Base-by-base conservation (phyloP, 805 yeast genomes). In the Allodekkera sacchari region DNA sequence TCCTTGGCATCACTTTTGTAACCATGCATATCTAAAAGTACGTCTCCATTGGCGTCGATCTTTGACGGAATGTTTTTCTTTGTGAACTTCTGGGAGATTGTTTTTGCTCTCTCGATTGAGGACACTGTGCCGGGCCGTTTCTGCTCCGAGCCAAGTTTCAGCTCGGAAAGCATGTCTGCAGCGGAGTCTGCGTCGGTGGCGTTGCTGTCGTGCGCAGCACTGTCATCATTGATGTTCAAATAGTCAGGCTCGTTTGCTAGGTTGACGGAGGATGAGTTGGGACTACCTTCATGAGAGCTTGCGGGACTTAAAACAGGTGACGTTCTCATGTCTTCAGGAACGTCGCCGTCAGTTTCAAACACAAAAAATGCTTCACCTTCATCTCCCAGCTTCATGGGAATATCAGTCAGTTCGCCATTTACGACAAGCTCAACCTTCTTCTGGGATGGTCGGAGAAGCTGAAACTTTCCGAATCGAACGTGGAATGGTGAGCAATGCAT, bases 291-390 rank as follows among this genome's bases (percentile, higher is more conserved):
- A 0, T 95, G 89, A 15, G 94, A 80, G 30, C 65, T 63, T 6
- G 66, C 59, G 1, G 83, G 77, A 34, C 82, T 73, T 20, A 81
- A 59, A 18, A 87, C 92, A 0, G 96, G 96, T 0, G 95, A 83
- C 0, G 96, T 83, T 43, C 85, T 72, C 41, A 85, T 67, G 36
- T 81, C 81, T 34, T 68, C 64, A 1, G 96, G 95, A 16, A 92
- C 77, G 37, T 72, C 70, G 27, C 68, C 68, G 26, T 68, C 71
- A 1, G 96, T 82, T 48, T 87, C 95, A 59, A 92, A 89, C 25
- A 92, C 97, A 51, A 92, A 92, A 53, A 87, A 87, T 0, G 97
- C 98, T 56, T 92, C 98, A 10, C 98, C 98, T 6, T 94, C 95
- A 38, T 92, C 98, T 11, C 96, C 95, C 27, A 92, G 63, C 55